phyloP scores from a whole-genome alignment of 2,329 filamentous ascomycete genomes.

The Penicillium sp. region DNA sequence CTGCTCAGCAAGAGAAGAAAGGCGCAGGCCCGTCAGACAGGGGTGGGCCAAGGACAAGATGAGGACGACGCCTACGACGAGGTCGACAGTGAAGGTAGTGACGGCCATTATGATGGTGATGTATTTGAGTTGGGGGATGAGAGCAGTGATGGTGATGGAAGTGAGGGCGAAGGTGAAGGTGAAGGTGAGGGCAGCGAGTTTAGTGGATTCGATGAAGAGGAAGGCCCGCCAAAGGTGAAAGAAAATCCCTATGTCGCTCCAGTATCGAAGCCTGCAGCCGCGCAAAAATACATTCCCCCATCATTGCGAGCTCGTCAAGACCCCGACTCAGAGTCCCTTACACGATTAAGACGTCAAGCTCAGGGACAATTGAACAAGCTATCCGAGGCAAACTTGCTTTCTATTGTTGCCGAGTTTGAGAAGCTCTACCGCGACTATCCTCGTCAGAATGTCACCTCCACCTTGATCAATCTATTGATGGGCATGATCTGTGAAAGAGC shows the following conservation, averaged over 20 bases:
- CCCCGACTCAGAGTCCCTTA: slow-evolving; percentile 62
- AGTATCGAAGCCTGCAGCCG: slow-evolving; percentile 40
- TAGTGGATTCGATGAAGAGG: slow-evolving; percentile 39
- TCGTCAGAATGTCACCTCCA: slow-evolving; percentile 81
- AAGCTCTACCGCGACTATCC: slow-evolving; percentile 77
- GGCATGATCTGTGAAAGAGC: slow-evolving; percentile 75
- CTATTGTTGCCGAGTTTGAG: slow-evolving; percentile 77
- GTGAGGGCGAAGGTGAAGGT: slow-evolving; percentile 27
- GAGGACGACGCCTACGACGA: slow-evolving; percentile 18
- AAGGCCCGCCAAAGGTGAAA: slow-evolving; percentile 45
- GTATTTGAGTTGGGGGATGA: slow-evolving; percentile 23
- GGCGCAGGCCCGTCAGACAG: slow-evolving; percentile 35
- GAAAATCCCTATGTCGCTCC: slow-evolving; percentile 92
- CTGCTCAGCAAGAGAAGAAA: slow-evolving; percentile 55
- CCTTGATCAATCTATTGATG: slow-evolving; percentile 70
- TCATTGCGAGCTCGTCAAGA: slow-evolving; percentile 64
- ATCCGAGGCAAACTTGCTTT: slow-evolving; percentile 82
- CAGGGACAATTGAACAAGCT: slow-evolving; percentile 90
- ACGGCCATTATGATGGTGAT: slow-evolving; percentile 22
- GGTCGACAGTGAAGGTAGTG: slow-evolving; percentile 31
- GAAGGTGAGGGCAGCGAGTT: slow-evolving; percentile 39
- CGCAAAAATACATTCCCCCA: slow-evolving; percentile 80
- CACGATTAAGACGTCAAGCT: slow-evolving; percentile 69
- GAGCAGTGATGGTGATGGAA: slow-evolving; percentile 25
- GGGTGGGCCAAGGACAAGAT: slow-evolving; percentile 4